A percentile compares a stretch with the other conserved stretches of the same genome.
Evolutionary conservation across 805 yeast species (phyloP).

Genomic region (Cyberlindnera amylophila): DNA sequence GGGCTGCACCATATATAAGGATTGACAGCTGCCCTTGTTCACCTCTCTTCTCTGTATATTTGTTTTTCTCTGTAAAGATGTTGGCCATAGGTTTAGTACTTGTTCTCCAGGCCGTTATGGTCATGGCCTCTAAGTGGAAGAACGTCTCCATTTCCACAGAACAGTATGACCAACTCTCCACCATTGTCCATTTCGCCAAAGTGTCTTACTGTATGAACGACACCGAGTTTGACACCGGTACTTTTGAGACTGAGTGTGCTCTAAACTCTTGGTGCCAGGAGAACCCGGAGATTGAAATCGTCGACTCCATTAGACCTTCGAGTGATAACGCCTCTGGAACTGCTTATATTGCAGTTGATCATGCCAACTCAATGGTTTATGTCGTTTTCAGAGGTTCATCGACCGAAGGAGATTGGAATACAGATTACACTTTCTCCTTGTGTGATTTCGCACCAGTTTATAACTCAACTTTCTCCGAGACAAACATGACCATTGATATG

Average conservation of each 20-base stretch:
- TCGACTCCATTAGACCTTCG: conserved; percentile 14
- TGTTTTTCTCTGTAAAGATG: too few relatives aligned
- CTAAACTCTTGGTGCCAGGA: conserved; percentile 19
- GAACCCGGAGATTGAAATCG: conserved; percentile 10
- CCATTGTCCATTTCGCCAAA: conserved; percentile 19
- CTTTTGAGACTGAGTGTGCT: conserved; percentile 17
- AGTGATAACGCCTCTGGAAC: conserved; percentile 43
- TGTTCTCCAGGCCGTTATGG: not conserved
- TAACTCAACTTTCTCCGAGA: conserved; percentile 1
- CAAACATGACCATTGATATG: conserved; percentile 3
- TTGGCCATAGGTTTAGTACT: too few relatives aligned
- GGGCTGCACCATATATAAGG: too few relatives aligned
- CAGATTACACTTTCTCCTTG: conserved; percentile 50
- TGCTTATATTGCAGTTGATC: conserved; percentile 54
- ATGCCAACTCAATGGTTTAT: conserved; percentile 38
- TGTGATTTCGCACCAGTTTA: conserved; percentile 41
- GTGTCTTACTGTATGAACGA: conserved; percentile 21
- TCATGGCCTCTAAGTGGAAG: conserved; percentile 9
- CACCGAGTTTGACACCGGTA: conserved; percentile 10
- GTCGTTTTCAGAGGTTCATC: conserved; percentile 65
- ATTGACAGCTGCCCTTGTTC: too few relatives aligned
- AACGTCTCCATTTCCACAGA: conserved; percentile 11
- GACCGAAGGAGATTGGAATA: conserved; percentile 57
- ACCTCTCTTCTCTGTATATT: too few relatives aligned
- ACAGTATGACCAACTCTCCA: conserved; percentile 17